Percentiles rank a stretch among this genome's conserved stretches.
Evolutionary conservation across 345 rosid species (phyloP).

Genomic region (Hypericum androsaemum): DNA sequence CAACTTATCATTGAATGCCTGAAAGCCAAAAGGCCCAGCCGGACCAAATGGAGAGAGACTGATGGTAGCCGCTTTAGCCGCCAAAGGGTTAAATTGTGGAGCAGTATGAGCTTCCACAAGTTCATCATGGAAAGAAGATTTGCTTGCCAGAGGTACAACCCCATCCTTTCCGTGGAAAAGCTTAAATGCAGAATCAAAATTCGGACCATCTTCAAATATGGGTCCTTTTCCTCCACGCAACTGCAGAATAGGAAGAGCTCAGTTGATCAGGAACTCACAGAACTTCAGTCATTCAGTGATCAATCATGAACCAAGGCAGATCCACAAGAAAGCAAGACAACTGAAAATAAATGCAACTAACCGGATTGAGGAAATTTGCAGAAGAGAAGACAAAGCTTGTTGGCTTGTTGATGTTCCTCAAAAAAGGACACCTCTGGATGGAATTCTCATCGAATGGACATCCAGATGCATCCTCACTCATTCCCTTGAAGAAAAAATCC

Average conservation of each 20-base stretch:
- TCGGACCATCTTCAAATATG: conserved; percentile 95
- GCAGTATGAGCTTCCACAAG: conserved; percentile 22
- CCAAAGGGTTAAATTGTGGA: conserved; percentile 69
- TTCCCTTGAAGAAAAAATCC: conserved; percentile 48
- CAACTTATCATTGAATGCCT: conserved; percentile 57
- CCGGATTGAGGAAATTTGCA: conserved; percentile 62
- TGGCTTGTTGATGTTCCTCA: conserved; percentile 94
- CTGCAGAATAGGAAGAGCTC: conserved; percentile 18
- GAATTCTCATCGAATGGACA: conserved; percentile 28
- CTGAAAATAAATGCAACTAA: conserved; percentile 26
- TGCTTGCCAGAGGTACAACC: conserved; percentile 82
- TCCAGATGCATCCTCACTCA: conserved; percentile 38
- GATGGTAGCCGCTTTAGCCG: conserved; percentile 90
- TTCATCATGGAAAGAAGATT: conserved; percentile 25
- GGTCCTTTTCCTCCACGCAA: conserved; percentile 66
- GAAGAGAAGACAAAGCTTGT: conserved; percentile 77
- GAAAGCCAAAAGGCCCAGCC: conserved; percentile 81
- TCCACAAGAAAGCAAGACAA: neutral
- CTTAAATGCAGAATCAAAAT: conserved; percentile 85
- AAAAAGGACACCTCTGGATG: conserved; percentile 73
- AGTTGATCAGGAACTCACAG: neutral
- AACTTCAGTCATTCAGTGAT: neutral
- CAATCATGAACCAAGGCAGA: neutral
- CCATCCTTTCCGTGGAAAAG: conserved; percentile 92
- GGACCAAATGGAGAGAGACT: conserved; percentile 88